Evolutionary conservation across 495 filamentous ascomycete genomes (phyloP).

Genomic region (Glonium stellatum): DNA sequence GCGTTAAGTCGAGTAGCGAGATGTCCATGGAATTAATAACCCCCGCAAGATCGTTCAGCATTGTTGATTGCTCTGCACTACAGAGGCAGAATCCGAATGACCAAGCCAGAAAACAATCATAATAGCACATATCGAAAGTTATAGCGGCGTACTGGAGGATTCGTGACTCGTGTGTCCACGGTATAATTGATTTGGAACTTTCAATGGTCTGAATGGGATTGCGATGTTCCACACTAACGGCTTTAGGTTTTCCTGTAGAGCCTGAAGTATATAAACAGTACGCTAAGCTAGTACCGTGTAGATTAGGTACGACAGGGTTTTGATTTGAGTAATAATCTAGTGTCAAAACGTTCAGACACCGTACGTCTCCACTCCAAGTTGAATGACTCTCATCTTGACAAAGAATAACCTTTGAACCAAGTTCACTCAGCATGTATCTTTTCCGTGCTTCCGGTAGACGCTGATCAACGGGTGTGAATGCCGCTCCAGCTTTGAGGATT

Average conservation of each 20-base stretch:
- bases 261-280: slow-evolving; percentile 41
- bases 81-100: slow-evolving; percentile 39
- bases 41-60: slow-evolving; percentile 32
- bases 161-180: slow-evolving; percentile 33
- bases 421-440: slow-evolving; percentile 36
- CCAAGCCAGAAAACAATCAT: slow-evolving; percentile 43
- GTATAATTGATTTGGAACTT: slow-evolving; percentile 30
- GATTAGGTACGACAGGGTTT: slow-evolving; percentile 7
- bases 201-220: slow-evolving; percentile 37
- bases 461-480: slow-evolving; percentile 38
- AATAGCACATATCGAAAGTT: slow-evolving; percentile 45
- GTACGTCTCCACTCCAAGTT: slow-evolving; percentile 15
- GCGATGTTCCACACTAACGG: slow-evolving; percentile 37
- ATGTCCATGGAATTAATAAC: slow-evolving; percentile 31
- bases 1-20: slow-evolving; percentile 38
- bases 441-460: slow-evolving; percentile 33
- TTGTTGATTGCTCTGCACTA: slow-evolving; percentile 30
- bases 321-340: slow-evolving; percentile 1
- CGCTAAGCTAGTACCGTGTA: slow-evolving; percentile 26
- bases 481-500: slow-evolving; percentile 38
- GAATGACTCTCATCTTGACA: slow-evolving; percentile 1
- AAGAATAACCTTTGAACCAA: slow-evolving; percentile 32
- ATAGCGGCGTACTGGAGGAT: slow-evolving; percentile 40
- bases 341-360: slow-evolving; percentile 5
- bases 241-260: slow-evolving; percentile 39